Conservation (phyloP, 768 basidiomycete genomes). For the Ephemerocybe angulata region DNA sequence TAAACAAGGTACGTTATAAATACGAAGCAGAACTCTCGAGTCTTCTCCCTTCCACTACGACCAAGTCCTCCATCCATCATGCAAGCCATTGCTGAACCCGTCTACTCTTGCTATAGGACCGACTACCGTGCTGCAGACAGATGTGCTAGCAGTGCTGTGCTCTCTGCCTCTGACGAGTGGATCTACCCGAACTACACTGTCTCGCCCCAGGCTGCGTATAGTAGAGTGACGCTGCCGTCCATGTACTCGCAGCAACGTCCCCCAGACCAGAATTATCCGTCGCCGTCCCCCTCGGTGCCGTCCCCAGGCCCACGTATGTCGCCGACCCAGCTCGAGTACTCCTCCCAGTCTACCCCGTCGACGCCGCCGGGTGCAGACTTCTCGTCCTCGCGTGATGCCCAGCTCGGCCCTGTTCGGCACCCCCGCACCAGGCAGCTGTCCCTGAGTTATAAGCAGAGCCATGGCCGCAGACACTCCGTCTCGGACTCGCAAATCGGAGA, state of each 20-base stretch:
- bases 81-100: conserved; percentile 1
- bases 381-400: not conserved
- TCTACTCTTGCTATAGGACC: conserved; percentile 7
- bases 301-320: conserved; percentile 30
- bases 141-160: not conserved
- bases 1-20: conserved; percentile 7
- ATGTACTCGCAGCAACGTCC: conserved; percentile 7
- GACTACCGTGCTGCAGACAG: conserved; percentile 5
- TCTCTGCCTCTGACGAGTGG: conserved; percentile 7
- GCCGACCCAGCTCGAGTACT: conserved; percentile 19
- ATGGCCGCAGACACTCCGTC: not conserved
- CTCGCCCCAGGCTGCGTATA: conserved; percentile 11
- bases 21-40: no score
- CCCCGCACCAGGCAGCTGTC: conserved; percentile 25
- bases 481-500: not conserved
- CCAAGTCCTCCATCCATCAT: not conserved
- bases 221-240: conserved; percentile 11
- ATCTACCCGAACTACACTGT: conserved; percentile 17
- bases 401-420: conserved; percentile 9
- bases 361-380: not conserved
- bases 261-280: conserved; percentile 28
- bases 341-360: not conserved
- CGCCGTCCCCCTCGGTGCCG: conserved; percentile 35
- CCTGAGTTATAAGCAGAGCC: conserved; percentile 17
- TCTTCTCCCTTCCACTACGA: not conserved